phyloP scores from a whole-genome alignment of 176 grass and related monocot genomes.

The Juncus effusus region DNA sequence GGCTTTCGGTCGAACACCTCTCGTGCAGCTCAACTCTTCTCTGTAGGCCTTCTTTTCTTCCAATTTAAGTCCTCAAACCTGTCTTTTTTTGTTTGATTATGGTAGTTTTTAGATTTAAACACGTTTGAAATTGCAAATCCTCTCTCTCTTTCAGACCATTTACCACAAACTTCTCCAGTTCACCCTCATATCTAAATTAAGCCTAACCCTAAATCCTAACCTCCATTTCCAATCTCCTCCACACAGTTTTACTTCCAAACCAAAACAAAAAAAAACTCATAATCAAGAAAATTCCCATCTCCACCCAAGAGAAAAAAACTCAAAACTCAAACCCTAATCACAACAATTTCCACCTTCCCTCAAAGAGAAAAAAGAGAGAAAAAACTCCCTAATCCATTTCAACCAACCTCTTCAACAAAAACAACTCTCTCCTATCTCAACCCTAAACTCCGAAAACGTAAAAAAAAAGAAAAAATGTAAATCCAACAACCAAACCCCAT shows the following conservation, averaged over 20 bases:
- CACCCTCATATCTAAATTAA: too few species aligned
- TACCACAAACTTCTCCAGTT: too few species aligned
- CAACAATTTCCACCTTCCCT: neutral
- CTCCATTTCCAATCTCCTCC: too few species aligned
- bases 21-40: neutral
- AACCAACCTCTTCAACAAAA: neutral
- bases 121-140: too few species aligned
- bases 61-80: slow-evolving; percentile 13
- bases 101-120: too few species aligned
- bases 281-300: too few species aligned
- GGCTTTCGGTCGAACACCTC: slow-evolving; percentile 6
- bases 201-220: too few species aligned
- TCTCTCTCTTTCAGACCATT: too few species aligned
- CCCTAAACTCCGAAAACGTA: neutral
- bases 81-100: neutral
- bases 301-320: neutral
- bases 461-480: neutral
- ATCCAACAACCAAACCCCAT: too few species aligned
- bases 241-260: too few species aligned
- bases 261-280: too few species aligned
- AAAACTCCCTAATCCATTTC: neutral
- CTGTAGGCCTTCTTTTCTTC: neutral
- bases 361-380: slow-evolving; percentile 9
- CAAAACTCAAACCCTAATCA: slow-evolving; percentile 12
- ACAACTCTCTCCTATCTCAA: neutral